phyloP scores from a whole-genome alignment of 2,329 filamentous ascomycete species.

The Balansia obtecta region DNA sequence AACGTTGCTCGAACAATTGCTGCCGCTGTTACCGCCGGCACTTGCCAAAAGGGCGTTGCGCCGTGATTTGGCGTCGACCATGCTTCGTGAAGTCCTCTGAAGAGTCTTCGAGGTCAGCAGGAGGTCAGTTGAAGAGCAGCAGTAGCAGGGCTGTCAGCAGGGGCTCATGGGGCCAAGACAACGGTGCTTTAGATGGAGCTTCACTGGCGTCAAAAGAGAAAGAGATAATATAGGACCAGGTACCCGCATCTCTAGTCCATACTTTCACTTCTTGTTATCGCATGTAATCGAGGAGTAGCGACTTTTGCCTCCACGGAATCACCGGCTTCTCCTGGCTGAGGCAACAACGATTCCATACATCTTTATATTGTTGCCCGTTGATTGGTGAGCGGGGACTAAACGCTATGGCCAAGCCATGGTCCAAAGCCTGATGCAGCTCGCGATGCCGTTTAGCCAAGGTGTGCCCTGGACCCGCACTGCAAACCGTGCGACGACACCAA shows the following conservation, averaged over 20 bases:
- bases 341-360: too few relatives aligned
- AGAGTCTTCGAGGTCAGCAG: too few relatives aligned
- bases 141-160: too few relatives aligned
- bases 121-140: too few relatives aligned
- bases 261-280: not conserved
- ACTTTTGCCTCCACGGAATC: not conserved
- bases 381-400: not conserved
- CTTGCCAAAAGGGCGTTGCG: too few relatives aligned
- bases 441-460: not conserved
- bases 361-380: not conserved
- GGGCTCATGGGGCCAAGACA: too few relatives aligned
- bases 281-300: not conserved
- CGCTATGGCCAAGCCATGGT: not conserved
- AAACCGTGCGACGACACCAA: not conserved
- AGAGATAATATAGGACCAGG: not conserved
- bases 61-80: too few relatives aligned
- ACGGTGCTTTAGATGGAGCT: too few relatives aligned
- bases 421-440: not conserved
- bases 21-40: too few relatives aligned
- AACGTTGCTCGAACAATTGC: too few relatives aligned
- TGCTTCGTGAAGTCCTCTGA: too few relatives aligned
- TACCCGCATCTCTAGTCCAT: not conserved
- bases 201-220: too few relatives aligned
- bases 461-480: not conserved
- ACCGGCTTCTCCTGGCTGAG: not conserved